Evolutionary conservation across 2,329 filamentous ascomycete species (phyloP).

Genomic region (Microdochium bolleyi): DNA sequence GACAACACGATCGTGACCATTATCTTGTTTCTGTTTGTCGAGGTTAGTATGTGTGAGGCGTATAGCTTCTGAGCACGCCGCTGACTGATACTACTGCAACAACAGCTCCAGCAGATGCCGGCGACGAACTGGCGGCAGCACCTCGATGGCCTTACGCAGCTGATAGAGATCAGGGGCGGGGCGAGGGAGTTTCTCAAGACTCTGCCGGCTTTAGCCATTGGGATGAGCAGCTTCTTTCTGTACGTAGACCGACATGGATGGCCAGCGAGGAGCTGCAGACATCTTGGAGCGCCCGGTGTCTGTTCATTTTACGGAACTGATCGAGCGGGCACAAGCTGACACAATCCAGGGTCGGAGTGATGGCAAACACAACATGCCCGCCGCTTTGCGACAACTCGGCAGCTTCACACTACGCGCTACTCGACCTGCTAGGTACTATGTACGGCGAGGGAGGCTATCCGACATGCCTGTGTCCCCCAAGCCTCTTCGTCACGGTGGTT

Average conservation of each 20-base stretch:
- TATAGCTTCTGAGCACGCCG: neutral
- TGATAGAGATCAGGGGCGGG: neutral
- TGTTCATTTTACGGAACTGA: too few relatives aligned
- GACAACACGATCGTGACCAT: conserved; percentile 18
- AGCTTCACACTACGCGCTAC: neutral
- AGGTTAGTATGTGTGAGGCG: neutral
- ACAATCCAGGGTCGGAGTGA: neutral
- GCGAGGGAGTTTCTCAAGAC: neutral
- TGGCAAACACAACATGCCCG: neutral
- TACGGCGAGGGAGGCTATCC: neutral
- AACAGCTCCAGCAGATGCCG: neutral
- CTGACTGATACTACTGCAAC: neutral
- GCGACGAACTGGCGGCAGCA: neutral
- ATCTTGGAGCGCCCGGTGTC: too few relatives aligned
- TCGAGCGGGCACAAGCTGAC: too few relatives aligned
- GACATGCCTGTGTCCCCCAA: neutral
- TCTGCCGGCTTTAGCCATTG: neutral
- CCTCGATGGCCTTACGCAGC: neutral
- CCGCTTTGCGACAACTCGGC: neutral
- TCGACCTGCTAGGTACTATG: neutral
- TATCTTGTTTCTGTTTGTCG: conserved; percentile 10
- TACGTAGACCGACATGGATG: too few relatives aligned
- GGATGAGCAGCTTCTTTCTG: neutral
- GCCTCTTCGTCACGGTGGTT: neutral
- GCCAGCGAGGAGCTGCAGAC: too few relatives aligned